Conservation (phyloP, 805 yeast genomes). For the Saccharomycopsis malanga region DNA sequence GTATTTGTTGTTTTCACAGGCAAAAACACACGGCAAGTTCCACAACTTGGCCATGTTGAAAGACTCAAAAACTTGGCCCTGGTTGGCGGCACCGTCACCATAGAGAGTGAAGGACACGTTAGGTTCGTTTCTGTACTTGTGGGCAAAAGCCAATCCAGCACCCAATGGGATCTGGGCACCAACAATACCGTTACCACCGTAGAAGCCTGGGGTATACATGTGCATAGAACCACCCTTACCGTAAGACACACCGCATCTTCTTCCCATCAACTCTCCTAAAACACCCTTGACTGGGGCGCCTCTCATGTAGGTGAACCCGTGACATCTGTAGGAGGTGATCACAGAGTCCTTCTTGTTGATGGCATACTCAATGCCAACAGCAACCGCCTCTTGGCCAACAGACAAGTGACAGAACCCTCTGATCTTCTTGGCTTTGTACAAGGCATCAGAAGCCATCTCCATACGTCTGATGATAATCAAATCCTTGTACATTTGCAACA, state of each 20-base stretch:
- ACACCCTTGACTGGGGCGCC: conserved; percentile 89
- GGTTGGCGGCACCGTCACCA: conserved; percentile 99
- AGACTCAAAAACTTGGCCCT: conserved; percentile 97
- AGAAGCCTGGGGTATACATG: conserved; percentile 91
- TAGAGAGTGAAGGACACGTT: conserved; percentile 82
- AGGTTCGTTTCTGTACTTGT: conserved; percentile 79
- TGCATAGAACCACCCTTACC: conserved; percentile 99
- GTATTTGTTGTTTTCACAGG: conserved; percentile 98
- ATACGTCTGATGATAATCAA: conserved; percentile 91
- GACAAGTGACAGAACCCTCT: conserved; percentile 99
- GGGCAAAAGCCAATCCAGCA: conserved; percentile 97
- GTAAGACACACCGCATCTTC: conserved; percentile 86
- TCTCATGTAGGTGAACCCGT: conserved; percentile 95
- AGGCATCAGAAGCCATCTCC: conserved; percentile 98
- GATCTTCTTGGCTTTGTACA: conserved; percentile 96
- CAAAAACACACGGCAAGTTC: conserved; percentile 90
- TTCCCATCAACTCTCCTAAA: conserved; percentile 94
- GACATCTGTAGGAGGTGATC: conserved; percentile 97
- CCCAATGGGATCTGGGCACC: conserved; percentile 99
- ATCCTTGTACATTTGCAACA: conserved; percentile 92
- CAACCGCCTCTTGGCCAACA: conserved; percentile 97
- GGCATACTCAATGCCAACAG: conserved; percentile 97
- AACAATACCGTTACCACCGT: conserved; percentile 99
- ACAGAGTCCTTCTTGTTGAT: conserved; percentile 78
- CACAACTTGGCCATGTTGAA: conserved; percentile 99